phyloP scores from a whole-genome alignment of 345 rosid genomes.

The Dipteronia sinensis region DNA sequence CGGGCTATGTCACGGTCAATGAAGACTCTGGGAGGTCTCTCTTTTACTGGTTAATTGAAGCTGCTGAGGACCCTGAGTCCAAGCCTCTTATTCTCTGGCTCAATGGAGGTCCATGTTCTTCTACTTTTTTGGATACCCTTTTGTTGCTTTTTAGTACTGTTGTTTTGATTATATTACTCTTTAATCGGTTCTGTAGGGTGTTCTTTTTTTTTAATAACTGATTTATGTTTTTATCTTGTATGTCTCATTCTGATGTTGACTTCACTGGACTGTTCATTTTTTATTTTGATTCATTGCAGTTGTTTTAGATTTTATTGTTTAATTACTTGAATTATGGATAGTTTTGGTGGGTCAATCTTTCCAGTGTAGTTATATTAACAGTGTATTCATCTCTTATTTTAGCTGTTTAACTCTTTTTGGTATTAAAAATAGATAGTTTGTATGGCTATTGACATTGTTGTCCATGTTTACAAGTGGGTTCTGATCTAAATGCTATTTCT shows the following conservation, averaged over 20 bases:
- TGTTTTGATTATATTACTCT: background rate
- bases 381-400: background rate
- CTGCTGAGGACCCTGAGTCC: slow-evolving; percentile 69
- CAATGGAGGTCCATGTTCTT: slow-evolving; percentile 57
- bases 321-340: background rate
- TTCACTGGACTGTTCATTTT: background rate
- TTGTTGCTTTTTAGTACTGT: background rate
- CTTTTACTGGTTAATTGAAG: slow-evolving; percentile 87
- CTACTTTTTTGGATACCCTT: background rate
- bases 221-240: too few relatives aligned
- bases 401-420: too few relatives aligned
- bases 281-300: background rate
- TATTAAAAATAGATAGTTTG: background rate
- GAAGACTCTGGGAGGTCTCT: slow-evolving; percentile 68
- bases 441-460: slow-evolving; percentile 8
- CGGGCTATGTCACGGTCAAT: slow-evolving; percentile 76
- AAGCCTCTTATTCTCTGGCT: slow-evolving; percentile 95
- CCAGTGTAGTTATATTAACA: background rate
- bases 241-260: background rate
- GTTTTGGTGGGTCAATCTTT: background rate
- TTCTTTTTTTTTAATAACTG: too few relatives aligned
- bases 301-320: background rate
- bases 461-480: slow-evolving; percentile 3
- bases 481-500: slow-evolving; percentile 15
- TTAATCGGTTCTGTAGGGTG: too few relatives aligned